Conservation (phyloP, 2,329 filamentous ascomycete species). For the Cladophialophora immunda region DNA sequence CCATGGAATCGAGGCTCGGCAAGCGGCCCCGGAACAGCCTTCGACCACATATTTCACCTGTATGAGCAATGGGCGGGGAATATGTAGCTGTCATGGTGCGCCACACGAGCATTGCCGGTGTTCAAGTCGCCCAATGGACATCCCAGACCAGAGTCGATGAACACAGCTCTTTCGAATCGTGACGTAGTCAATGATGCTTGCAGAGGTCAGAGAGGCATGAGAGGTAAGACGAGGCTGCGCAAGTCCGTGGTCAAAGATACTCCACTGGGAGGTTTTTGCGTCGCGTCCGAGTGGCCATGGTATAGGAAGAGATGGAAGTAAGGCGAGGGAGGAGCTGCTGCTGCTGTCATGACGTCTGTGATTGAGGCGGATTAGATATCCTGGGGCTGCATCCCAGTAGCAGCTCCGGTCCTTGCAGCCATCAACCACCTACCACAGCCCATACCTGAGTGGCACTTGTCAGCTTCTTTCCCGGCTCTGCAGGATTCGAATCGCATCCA, state of each 20-base stretch:
- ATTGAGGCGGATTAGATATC: not conserved
- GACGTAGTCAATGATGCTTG: slow-evolving; percentile 25
- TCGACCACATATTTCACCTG: not conserved
- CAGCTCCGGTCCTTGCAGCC: not conserved
- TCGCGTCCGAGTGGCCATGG: not conserved
- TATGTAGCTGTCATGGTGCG: slow-evolving; percentile 15
- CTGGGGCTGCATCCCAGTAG: not conserved
- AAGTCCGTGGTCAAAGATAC: not conserved
- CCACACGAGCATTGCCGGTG: slow-evolving; percentile 8
- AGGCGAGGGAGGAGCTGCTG: not conserved
- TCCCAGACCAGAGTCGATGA: not conserved
- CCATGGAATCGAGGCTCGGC: slow-evolving; percentile 8
- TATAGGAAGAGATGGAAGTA: not conserved
- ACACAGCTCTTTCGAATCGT: not conserved
- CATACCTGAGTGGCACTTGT: not conserved
- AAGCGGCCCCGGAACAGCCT: not conserved
- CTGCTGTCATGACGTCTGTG: not conserved
- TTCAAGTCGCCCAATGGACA: not conserved
- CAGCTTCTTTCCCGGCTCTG: not conserved
- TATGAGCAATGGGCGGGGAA: not conserved
- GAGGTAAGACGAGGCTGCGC: slow-evolving; percentile 15
- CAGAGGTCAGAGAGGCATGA: not conserved
- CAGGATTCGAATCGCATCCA: not conserved
- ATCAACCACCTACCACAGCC: not conserved
- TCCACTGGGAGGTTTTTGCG: not conserved